Conservation (phyloP, 805 yeast species). For the Candida tibetensis region DNA sequence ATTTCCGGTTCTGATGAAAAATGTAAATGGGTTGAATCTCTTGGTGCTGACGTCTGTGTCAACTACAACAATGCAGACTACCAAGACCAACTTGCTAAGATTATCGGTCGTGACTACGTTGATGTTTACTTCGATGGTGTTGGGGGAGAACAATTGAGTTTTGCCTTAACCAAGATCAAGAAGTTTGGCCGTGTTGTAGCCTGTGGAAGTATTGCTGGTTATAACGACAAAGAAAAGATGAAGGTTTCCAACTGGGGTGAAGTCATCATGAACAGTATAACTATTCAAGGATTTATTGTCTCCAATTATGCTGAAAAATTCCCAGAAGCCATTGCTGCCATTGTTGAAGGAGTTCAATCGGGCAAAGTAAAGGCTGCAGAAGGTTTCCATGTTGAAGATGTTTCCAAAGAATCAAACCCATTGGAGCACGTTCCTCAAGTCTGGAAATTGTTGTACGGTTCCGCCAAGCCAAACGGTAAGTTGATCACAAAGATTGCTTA, state of each 20-base stretch:
- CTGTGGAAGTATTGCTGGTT: slow-evolving; percentile 65
- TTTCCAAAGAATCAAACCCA: slow-evolving; percentile 25
- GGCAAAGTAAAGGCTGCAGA: slow-evolving; percentile 41
- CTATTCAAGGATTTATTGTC: slow-evolving; percentile 52
- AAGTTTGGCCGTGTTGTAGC: slow-evolving; percentile 47
- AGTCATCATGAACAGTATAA: slow-evolving; percentile 50
- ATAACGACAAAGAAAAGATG: slow-evolving; percentile 41
- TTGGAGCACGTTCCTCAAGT: slow-evolving; percentile 45
- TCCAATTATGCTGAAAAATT: slow-evolving; percentile 40
- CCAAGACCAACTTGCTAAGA: slow-evolving; percentile 22
- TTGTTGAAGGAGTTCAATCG: slow-evolving; percentile 33
- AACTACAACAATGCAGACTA: slow-evolving; percentile 48
- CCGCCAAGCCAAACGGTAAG: slow-evolving; percentile 48
- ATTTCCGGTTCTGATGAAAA: slow-evolving; percentile 61
- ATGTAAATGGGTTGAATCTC: slow-evolving; percentile 48
- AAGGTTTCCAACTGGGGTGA: slow-evolving; percentile 39
- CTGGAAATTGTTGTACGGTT: slow-evolving; percentile 47
- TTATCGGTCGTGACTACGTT: slow-evolving; percentile 45
- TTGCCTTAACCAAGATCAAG: slow-evolving; percentile 38
- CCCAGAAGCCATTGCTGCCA: slow-evolving; percentile 33
- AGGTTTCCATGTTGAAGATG: slow-evolving; percentile 33
- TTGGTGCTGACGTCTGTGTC: slow-evolving; percentile 52
- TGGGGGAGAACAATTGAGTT: slow-evolving; percentile 57
- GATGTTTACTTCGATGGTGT: slow-evolving; percentile 62
- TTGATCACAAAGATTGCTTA: slow-evolving; percentile 41